Base-by-base conservation (phyloP, 768 basidiomycete genomes). In the Podaxis mareebaensis region DNA sequence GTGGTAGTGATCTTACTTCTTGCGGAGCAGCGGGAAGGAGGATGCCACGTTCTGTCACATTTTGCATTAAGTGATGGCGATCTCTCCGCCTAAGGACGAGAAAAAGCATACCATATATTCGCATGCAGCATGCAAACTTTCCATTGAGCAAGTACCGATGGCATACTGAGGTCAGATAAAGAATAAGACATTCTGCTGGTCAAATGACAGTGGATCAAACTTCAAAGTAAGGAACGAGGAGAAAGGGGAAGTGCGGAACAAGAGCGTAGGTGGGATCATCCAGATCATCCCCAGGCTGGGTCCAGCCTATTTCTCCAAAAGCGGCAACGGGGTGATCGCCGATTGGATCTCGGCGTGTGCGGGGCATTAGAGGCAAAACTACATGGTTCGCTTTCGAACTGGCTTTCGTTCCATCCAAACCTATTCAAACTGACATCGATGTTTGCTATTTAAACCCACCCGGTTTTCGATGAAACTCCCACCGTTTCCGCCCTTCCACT, bases 401-500 rank as follows among this genome's bases (percentile, higher is more conserved):
- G 40, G 6, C 24, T 33, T 42, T 28, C 12, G 6, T 11, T 20
- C 59, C 49, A 36, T 46, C 30, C 65, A 64, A 63, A 65, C 17
- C 59, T 40, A 36, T 46, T 28, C 65, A 64, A 63, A 65, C 60
- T 36, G 46, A 42, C 64, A 17, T 12, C 20, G 12, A 36, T 59
- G 60, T 66, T 53, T 33, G 7, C 40, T 48, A 22, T 49, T 24
- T 30, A 51, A 51, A 42, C 20, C 6, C 49, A 11, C 42, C 56
- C 46, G 52, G 57, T 44, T 49, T 44, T 64, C 40, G 38, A 42
- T 59, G 59, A 13, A 10, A 48, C 12, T 10, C 20, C 60, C 64
- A 64, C 64, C 60, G 56, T 64, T 54, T 60, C 51, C 28, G 20
- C 42, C 40, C 46, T 58, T 59, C 66, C 48, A 63, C 61, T 20